These are phyloP conservation scores for Rosa lucieae DNA, from an alignment of 306 rosid species.

Conservation along the genomic window DNA sequence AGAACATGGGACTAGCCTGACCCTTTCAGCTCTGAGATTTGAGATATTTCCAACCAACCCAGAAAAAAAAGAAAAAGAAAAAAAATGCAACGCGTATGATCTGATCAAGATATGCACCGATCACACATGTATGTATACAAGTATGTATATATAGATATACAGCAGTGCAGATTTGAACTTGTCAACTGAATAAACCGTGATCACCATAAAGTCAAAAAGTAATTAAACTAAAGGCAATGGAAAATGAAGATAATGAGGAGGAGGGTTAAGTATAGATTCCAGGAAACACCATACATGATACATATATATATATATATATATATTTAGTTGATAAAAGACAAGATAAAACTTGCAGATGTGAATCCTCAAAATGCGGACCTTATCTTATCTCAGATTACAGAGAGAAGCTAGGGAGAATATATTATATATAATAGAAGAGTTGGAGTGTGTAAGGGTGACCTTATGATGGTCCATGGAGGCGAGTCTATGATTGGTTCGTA, in stretches of 20 bases:
- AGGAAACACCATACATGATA: not conserved
- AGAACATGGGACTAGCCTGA: constrained; percentile 20
- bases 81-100: not conserved
- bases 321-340: constrained; percentile 17
- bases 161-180: constrained; percentile 7
- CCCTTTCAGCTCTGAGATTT: constrained; percentile 15
- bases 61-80: not conserved
- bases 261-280: not conserved
- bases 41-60: constrained; percentile 17
- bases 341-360: constrained; percentile 6
- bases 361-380: constrained; percentile 45
- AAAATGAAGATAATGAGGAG: constrained; percentile 3
- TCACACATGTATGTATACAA: not conserved
- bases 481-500: constrained; percentile 21
- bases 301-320: not conserved
- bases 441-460: constrained; percentile 27
- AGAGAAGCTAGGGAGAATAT: not conserved
- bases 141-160: not conserved
- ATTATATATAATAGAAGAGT: no score
- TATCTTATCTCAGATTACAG: constrained; percentile 27
- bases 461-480: constrained; percentile 32
- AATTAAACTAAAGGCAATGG: not conserved
- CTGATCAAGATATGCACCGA: not conserved
- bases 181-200: constrained; percentile 20
- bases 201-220: not conserved